Conservation (phyloP, 768 basidiomycete genomes). For the Boletus rex-veris region DNA sequence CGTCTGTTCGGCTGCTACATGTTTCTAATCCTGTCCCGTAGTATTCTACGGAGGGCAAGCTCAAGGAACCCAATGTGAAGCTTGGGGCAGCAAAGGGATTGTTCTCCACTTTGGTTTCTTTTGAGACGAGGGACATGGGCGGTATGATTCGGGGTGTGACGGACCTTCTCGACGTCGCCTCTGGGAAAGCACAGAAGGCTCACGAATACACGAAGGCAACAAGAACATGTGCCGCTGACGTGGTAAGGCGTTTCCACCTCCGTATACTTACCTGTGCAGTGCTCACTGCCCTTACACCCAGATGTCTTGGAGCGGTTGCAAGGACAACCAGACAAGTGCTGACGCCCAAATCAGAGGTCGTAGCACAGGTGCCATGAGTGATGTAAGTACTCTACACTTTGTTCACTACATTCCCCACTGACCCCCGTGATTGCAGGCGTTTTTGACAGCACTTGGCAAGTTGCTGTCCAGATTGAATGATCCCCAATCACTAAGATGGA, state of each 20-base stretch:
- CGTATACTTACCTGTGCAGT: background rate
- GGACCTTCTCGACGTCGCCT: conserved; percentile 70
- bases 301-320: conserved; percentile 87
- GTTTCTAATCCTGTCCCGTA: conserved; percentile 23
- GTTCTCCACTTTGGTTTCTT: conserved; percentile 72
- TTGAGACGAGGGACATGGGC: conserved; percentile 74
- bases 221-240: conserved; percentile 81
- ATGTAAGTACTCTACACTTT: conserved; percentile 39
- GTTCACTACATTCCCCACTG: background rate
- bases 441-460: conserved; percentile 54
- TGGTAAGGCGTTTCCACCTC: conserved; percentile 45
- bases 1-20: background rate
- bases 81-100: conserved; percentile 86
- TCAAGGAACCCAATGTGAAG: conserved; percentile 90
- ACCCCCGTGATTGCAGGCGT: conserved; percentile 38
- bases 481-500: background rate
- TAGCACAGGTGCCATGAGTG: conserved; percentile 79
- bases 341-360: conserved; percentile 64
- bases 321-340: conserved; percentile 79
- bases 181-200: conserved; percentile 63
- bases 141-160: conserved; percentile 74
- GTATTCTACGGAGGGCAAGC: conserved; percentile 93
- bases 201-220: conserved; percentile 56
- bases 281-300: conserved; percentile 22
- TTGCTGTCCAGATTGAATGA: background rate